These are phyloP conservation scores for Amesomyces nigricolor DNA, from an alignment of 2,329 filamentous ascomycete genomes.

Conservation along the genomic window DNA sequence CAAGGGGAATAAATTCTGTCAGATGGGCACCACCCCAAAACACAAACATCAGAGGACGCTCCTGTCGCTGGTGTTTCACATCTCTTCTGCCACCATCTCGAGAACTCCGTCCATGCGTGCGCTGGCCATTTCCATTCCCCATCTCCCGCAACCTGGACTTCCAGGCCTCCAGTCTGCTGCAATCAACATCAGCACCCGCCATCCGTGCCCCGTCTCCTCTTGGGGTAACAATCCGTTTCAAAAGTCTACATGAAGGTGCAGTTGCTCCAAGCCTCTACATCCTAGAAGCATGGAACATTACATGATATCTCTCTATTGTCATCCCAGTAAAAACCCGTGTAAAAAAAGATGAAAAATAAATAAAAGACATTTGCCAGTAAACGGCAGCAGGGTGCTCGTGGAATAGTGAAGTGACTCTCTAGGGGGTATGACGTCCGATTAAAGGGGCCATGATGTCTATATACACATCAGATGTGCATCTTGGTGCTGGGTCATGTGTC, in stretches of 20 bases:
- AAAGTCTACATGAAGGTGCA: slow-evolving; percentile 29
- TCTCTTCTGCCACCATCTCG: not conserved
- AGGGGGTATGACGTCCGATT: slow-evolving; percentile 24
- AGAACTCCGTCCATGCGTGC: slow-evolving; percentile 1
- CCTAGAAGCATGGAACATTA: slow-evolving; percentile 26
- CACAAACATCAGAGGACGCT: not conserved
- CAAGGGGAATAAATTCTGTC: not conserved
- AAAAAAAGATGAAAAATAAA: slow-evolving; percentile 5
- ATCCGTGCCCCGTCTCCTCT: slow-evolving; percentile 15
- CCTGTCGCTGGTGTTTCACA: not conserved
- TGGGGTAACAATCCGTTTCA: slow-evolving; percentile 20
- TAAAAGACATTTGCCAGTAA: slow-evolving; percentile 20
- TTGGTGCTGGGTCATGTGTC: slow-evolving; percentile 20
- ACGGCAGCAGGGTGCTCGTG: slow-evolving; percentile 12
- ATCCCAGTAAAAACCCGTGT: slow-evolving; percentile 19
- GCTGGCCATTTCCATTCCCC: not conserved
- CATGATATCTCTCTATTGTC: slow-evolving; percentile 28
- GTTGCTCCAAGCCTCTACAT: slow-evolving; percentile 22
- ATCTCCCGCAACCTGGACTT: slow-evolving; percentile 9
- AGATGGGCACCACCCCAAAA: not conserved
- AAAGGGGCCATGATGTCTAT: slow-evolving; percentile 23
- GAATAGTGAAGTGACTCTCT: slow-evolving; percentile 25
- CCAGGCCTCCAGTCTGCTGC: slow-evolving; percentile 23
- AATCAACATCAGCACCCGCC: slow-evolving; percentile 18
- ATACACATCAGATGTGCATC: slow-evolving; percentile 27